A percentile compares a stretch with the other conserved stretches of the same genome.
Conservation (phyloP, 306 rosid genomes). For the Castanea sativa region DNA sequence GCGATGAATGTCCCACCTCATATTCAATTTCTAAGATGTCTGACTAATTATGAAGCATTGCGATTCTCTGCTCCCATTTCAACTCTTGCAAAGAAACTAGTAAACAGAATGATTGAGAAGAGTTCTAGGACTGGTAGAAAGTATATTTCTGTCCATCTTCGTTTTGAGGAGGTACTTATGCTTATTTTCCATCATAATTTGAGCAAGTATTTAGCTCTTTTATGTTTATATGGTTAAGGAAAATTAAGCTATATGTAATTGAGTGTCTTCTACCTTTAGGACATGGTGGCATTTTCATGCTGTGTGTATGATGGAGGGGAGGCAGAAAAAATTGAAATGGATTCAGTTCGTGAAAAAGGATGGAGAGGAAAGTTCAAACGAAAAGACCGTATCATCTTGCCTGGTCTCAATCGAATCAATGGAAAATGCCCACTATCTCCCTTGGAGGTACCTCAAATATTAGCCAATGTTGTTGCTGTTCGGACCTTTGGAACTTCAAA, state of each 20-base stretch:
- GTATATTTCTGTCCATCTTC: constrained; percentile 82
- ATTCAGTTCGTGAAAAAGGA: constrained; percentile 74
- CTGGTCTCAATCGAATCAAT: constrained; percentile 68
- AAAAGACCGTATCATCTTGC: constrained; percentile 58
- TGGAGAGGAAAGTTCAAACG: constrained; percentile 84
- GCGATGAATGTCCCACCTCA: constrained; percentile 91
- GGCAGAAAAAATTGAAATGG: constrained; percentile 75
- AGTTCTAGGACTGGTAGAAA: constrained; percentile 76
- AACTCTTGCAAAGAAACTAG: constrained; percentile 62
- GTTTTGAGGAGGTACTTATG: constrained; percentile 89
- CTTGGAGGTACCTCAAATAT: constrained; percentile 59
- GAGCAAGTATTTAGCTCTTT: constrained; percentile 12
- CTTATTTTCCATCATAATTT: constrained; percentile 15
- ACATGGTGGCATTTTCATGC: constrained; percentile 98
- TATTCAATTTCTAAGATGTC: constrained; percentile 87
- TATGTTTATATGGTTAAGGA: neutral
- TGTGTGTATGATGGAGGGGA: constrained; percentile 88
- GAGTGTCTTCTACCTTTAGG: constrained; percentile 45
- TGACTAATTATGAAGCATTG: constrained; percentile 83
- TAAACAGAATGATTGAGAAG: constrained; percentile 64
- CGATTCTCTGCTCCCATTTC: constrained; percentile 77
- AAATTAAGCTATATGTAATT: constrained; percentile 1
- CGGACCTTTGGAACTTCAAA: neutral
- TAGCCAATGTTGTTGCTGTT: constrained; percentile 16
- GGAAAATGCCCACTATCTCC: constrained; percentile 98